A percentile compares a stretch with the other conserved stretches of the same genome.
Conservation (phyloP, 2,329 filamentous ascomycete genomes). For the Neopestalotiopsis sp. region DNA sequence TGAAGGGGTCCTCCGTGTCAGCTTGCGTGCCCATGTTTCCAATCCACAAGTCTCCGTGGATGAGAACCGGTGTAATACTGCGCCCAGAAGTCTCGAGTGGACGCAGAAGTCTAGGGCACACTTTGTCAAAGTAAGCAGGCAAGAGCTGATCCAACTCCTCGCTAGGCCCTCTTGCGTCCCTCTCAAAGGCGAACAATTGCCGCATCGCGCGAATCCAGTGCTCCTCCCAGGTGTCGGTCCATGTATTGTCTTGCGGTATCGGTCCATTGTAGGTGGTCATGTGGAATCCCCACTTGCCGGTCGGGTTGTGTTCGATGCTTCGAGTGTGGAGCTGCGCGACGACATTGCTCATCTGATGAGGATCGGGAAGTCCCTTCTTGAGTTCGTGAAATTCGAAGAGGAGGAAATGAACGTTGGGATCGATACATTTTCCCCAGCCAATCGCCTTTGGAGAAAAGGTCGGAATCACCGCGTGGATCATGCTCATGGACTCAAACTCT, state of each 20-base stretch:
- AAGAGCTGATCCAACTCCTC: slow-evolving; percentile 21
- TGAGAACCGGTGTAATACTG: slow-evolving; percentile 39
- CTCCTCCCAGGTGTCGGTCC: slow-evolving; percentile 16
- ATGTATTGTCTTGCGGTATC: slow-evolving; percentile 7
- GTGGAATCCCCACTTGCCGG: slow-evolving; percentile 17
- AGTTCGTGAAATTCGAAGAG: slow-evolving; percentile 3
- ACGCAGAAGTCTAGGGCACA: slow-evolving; percentile 42
- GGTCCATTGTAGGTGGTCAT: slow-evolving; percentile 10
- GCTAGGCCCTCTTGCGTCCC: slow-evolving; percentile 32
- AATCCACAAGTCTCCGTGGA: slow-evolving; percentile 39
- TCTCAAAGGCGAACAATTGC: not conserved
- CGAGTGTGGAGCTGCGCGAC: not conserved
- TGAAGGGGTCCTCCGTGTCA: slow-evolving; percentile 25
- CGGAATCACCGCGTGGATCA: not conserved
- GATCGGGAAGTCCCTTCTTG: not conserved
- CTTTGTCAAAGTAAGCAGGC: slow-evolving; percentile 32
- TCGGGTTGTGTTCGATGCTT: slow-evolving; percentile 29
- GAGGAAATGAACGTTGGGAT: not conserved
- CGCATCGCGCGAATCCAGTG: slow-evolving; percentile 1
- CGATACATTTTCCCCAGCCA: not conserved
- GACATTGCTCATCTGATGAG: not conserved
- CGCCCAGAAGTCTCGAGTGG: slow-evolving; percentile 41
- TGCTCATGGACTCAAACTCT: not conserved
- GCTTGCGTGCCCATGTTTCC: slow-evolving; percentile 28
- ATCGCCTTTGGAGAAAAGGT: not conserved